Base-by-base conservation (phyloP, 2,329 filamentous ascomycete species). In the Zymoseptoria brevis region DNA sequence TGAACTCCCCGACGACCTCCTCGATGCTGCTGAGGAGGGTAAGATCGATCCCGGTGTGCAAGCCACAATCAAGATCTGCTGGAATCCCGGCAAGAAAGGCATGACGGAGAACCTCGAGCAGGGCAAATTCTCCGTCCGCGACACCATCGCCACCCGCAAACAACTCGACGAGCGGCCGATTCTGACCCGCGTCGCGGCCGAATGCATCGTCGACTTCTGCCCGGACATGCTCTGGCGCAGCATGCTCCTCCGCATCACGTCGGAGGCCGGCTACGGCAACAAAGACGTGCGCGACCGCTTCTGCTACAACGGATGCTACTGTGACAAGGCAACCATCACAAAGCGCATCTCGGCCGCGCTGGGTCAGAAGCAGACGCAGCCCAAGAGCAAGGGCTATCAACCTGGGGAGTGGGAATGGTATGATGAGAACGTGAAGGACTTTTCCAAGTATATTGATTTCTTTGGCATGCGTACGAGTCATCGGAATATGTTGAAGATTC, bases 171-270 rank as follows among this genome's bases (percentile, higher is more conserved):
- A 65, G 19, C 64, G 57, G 13, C 62, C 58, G 6, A 65, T 73
- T 35, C 60, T 73, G 22, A 71, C 67, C 21, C 55, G 59, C 19
- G 61, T 64, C 21, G 71, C 71, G 19, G 71, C 70, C 13, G 68
- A 72, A 56, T 70, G 70, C 59, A 67, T 73, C 45, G 66, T 73
- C 61, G 71, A 73, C 64, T 73, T 73, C 63, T 72, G 71, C 58
- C 71, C 71, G 4, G 69, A 73, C 52, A 59, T 72, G 30, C 67
- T 73, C 52, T 71, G 68, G 67, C 66, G 68, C n/a, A 67, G 68
- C 50, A 67, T 65, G 49, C 66, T 73, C n/a, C 65, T 73, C 13
- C 71, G 71, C 50, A 69, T 73, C 24, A 62, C 66, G 29, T 66
- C 66, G 52, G 71, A 73, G 56, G 67, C 64, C 22, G 64, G 66